phyloP scores from a whole-genome alignment of 2,329 filamentous ascomycete genomes.

The Cladosporium sp. region DNA sequence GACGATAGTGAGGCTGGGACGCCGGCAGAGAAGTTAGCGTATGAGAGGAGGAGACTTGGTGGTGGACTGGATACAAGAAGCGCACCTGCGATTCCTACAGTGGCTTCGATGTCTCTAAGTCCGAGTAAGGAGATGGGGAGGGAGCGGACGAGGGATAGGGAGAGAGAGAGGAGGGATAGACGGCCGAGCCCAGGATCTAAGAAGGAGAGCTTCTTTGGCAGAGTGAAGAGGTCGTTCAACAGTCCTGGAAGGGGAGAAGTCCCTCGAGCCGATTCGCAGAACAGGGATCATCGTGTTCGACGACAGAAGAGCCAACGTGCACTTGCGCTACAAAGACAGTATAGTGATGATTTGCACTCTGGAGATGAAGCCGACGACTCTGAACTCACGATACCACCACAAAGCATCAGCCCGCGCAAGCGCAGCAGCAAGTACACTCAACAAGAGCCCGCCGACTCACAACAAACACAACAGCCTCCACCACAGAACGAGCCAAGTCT shows the following conservation, averaged over 20 bases:
- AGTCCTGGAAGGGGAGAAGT: constrained; percentile 44
- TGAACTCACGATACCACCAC: constrained; percentile 21
- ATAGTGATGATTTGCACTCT: constrained; percentile 33
- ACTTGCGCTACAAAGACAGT: constrained; percentile 30
- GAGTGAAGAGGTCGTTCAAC: constrained; percentile 32
- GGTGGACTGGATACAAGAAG: constrained; percentile 3
- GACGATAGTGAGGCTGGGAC: constrained; percentile 37
- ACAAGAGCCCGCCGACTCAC: constrained; percentile 13
- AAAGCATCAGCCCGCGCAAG: constrained; percentile 28
- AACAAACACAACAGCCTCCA: constrained; percentile 1
- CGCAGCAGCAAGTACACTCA: constrained; percentile 25
- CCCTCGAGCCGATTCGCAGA: constrained; percentile 37
- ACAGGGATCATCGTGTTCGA: constrained; percentile 41
- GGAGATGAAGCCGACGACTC: constrained; percentile 27
- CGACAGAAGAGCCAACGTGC: constrained; percentile 31
- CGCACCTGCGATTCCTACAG: constrained; percentile 12
- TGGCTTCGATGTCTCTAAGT: not conserved
- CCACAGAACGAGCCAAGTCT: constrained; percentile 28
- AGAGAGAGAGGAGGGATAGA: constrained; percentile 27
- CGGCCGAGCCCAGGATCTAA: constrained; percentile 20
- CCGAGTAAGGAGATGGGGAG: constrained; percentile 24
- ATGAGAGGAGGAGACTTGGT: constrained; percentile 8
- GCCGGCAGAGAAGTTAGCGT: constrained; percentile 15
- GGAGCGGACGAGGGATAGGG: constrained; percentile 23
- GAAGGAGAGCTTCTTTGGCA: constrained; percentile 30